Evolutionary conservation across 2,329 filamentous ascomycete genomes (phyloP).

Genomic region (Botrytis fabae): DNA sequence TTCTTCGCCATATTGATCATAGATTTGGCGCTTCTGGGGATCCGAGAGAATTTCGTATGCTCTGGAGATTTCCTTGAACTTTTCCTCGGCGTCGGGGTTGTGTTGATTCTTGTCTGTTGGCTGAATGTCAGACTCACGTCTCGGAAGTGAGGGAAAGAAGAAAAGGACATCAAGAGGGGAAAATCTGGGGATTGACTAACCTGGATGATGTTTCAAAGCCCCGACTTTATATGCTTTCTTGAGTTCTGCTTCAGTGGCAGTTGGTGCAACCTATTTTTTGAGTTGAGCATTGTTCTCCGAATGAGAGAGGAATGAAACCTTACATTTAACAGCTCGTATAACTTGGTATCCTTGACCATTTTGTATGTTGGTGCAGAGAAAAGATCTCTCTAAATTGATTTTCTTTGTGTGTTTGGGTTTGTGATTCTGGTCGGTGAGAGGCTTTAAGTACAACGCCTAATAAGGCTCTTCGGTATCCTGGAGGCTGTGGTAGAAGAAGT

Average conservation of each 20-base stretch:
- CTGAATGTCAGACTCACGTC: neutral
- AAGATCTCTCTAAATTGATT: neutral
- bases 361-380: conserved; percentile 38
- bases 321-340: conserved; percentile 79
- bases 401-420: neutral
- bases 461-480: neutral
- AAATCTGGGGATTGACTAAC: conserved; percentile 49
- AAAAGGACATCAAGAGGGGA: conserved; percentile 8
- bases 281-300: conserved; percentile 33
- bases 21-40: conserved; percentile 83
- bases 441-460: neutral
- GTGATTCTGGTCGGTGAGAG: neutral
- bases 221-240: conserved; percentile 88
- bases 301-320: conserved; percentile 38
- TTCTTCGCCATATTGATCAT: conserved; percentile 97
- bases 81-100: conserved; percentile 90
- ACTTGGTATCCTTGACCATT: conserved; percentile 79
- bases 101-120: conserved; percentile 87
- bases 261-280: conserved; percentile 66
- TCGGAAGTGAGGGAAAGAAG: conserved; percentile 11
- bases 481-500: neutral
- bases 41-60: conserved; percentile 96
- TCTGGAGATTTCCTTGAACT: conserved; percentile 96
- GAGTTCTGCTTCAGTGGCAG: conserved; percentile 79
- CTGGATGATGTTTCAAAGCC: conserved; percentile 81